phyloP scores from a whole-genome alignment of 768 basidiomycete genomes.

The Termitomyces sp. region DNA sequence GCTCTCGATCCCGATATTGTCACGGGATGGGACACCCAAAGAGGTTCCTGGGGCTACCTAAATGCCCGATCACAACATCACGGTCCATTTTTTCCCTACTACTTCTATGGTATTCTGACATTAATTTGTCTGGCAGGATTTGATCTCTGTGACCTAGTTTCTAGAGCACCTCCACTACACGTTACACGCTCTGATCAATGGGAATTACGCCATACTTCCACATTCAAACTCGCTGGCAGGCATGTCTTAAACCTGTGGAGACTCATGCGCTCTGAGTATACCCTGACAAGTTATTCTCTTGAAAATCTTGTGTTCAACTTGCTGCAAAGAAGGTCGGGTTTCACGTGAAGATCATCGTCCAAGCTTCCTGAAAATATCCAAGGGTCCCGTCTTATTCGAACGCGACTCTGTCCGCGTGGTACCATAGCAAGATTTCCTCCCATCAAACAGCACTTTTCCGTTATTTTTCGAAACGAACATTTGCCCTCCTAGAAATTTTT shows the following conservation, averaged over 20 bases:
- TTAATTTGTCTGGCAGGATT: conserved; percentile 47
- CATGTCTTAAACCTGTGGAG: conserved; percentile 94
- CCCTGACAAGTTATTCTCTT: conserved; percentile 76
- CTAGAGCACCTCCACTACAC: conserved; percentile 60
- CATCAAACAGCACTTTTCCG: conserved; percentile 53
- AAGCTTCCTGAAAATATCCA: conserved; percentile 3
- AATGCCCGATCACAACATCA: conserved; percentile 57
- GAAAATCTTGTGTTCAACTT: conserved; percentile 88
- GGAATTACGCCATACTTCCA: conserved; percentile 71
- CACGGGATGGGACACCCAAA: conserved; percentile 90
- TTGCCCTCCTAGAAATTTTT: conserved; percentile 74
- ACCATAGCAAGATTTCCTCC: conserved; percentile 51
- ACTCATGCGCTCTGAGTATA: conserved; percentile 83
- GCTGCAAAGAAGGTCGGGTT: conserved; percentile 65
- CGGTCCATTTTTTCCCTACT: conserved; percentile 36
- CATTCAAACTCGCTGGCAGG: conserved; percentile 80
- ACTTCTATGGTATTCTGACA: neutral
- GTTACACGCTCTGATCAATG: conserved; percentile 55
- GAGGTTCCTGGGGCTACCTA: conserved; percentile 88
- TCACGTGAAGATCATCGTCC: neutral
- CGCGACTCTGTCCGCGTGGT: conserved; percentile 66
- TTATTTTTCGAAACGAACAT: conserved; percentile 63
- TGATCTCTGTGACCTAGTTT: conserved; percentile 68
- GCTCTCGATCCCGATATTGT: conserved; percentile 89
- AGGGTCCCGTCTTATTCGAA: conserved; percentile 78